Base-by-base conservation (phyloP, 495 filamentous ascomycete species). In the Penicillium coprophilum region DNA sequence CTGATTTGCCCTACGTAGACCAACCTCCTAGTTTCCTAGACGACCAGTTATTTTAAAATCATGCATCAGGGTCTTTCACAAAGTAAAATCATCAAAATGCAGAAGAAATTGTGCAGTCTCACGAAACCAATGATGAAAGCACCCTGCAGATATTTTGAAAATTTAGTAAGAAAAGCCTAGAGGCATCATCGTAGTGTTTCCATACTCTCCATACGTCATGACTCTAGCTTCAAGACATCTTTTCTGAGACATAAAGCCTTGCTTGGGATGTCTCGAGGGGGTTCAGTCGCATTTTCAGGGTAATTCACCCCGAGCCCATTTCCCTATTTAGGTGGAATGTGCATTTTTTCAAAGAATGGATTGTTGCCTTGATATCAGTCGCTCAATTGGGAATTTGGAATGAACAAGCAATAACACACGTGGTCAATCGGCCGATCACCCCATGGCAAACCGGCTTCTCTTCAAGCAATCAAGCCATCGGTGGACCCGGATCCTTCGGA, bases 121-220 rank as follows among this genome's bases (percentile, higher is more conserved):
- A 20, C 23, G 17, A 24, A 17, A 45, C 47, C 15, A 20, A 57
- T 46, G 32, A 32, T 50, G 13, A 11, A 40, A 30, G 23, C 4
- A 0, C 17, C 9, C 15, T 5, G 38, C 20, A 32, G 4, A 61
- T 54, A 45, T 7, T 8, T 34, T 9, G 12, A 23, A 45, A 50
- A 20, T 23, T 32, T 3, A 54, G 21, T 30, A 36, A 46, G 21
- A 56, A 64, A 53, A 28, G 15, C 17, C 23, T 38, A 11, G 41
- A 50, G n/a, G 20, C 20, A 59, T 57, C 56, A 59, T 57, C n/a
- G 19, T 10, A 17, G 12, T 44, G 10, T 48, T 38, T 27, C 24
- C 7, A 27, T 27, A 27, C 3, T 27, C 52, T 17, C 6, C 39
- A 50, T 57, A 67, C 64, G 61, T 67, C 64, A 67, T 58, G 41